phyloP scores from a whole-genome alignment of 129 eudicot species.

The Artemisia tridentata region DNA sequence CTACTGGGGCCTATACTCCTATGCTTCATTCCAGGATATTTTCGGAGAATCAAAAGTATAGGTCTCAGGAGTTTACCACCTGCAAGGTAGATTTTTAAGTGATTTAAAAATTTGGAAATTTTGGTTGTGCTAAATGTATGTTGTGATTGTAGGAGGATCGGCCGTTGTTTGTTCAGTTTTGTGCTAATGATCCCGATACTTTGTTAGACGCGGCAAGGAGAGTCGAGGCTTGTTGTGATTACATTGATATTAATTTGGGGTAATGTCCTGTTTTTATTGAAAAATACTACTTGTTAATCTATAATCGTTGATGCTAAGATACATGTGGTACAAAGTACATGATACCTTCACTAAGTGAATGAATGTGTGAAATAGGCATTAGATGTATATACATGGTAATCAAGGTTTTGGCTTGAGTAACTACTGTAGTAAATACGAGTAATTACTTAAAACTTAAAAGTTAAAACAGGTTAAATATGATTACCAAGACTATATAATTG shows the following conservation, averaged over 20 bases:
- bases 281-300: background rate
- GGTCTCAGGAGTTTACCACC: constrained; percentile 72
- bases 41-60: constrained; percentile 59
- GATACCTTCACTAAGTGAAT: too few species aligned
- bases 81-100: constrained; percentile 55
- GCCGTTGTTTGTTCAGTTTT: constrained; percentile 87
- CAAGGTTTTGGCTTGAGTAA: too few species aligned
- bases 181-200: constrained; percentile 85
- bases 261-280: constrained; percentile 18
- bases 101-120: background rate
- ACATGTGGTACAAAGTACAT: too few species aligned
- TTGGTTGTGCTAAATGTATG: background rate
- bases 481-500: background rate
- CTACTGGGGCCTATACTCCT: constrained; percentile 88
- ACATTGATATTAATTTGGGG: constrained; percentile 92
- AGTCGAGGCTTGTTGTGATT: constrained; percentile 84
- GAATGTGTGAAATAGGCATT: too few species aligned
- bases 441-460: too few species aligned
- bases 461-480: background rate
- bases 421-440: too few species aligned
- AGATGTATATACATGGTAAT: too few species aligned
- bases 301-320: too few species aligned
- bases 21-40: constrained; percentile 83
- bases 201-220: constrained; percentile 77
- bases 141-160: constrained; percentile 69